phyloP scores from a whole-genome alignment of 345 rosid species.

The Eucalyptus erythrocorys region DNA sequence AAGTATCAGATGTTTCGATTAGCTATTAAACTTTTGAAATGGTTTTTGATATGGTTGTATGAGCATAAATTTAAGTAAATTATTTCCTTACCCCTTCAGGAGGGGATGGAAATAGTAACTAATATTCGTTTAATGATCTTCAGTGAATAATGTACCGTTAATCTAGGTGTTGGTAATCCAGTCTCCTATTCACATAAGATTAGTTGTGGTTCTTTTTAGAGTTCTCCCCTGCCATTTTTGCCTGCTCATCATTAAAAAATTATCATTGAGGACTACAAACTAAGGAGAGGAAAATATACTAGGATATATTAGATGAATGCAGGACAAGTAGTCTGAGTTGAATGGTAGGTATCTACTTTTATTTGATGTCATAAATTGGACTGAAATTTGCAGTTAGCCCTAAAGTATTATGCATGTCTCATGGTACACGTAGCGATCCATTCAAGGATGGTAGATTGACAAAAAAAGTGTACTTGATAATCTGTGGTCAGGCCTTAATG shows the following conservation, averaged over 20 bases:
- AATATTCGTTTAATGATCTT: background rate
- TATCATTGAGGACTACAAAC: background rate
- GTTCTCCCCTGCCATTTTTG: background rate
- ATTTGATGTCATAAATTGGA: background rate
- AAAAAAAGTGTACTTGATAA: background rate
- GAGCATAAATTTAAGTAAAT: background rate
- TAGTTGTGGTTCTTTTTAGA: background rate
- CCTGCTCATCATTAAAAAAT: background rate
- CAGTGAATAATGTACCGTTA: background rate
- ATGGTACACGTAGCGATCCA: background rate
- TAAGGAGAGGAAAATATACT: background rate
- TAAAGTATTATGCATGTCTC: background rate
- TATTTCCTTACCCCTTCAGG: background rate
- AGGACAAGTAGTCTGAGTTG: background rate
- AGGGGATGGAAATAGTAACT: background rate
- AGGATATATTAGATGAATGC: background rate
- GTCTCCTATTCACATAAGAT: background rate
- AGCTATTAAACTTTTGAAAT: background rate
- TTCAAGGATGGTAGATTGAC: background rate
- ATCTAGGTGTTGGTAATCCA: background rate
- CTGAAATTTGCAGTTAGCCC: background rate
- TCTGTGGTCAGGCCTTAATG: background rate
- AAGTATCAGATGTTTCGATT: background rate
- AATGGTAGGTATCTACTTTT: background rate
- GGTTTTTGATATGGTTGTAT: background rate